Conservation (phyloP, 2,329 filamentous ascomycete genomes). For the Exophiala lecanii-corni region DNA sequence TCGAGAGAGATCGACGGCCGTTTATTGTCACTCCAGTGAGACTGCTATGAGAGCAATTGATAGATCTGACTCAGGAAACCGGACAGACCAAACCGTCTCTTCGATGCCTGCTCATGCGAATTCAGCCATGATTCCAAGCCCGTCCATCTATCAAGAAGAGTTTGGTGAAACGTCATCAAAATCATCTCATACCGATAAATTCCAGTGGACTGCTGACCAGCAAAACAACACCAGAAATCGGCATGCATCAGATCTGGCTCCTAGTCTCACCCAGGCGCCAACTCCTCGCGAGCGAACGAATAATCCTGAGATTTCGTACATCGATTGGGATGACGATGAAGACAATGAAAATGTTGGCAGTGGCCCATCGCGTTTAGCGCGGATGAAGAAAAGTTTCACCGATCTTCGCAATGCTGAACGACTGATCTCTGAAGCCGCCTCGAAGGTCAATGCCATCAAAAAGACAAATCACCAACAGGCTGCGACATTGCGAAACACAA, state of each 20-base stretch:
- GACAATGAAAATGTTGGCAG: not conserved
- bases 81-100: not conserved
- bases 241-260: not conserved
- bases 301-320: constrained; percentile 18
- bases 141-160: not conserved
- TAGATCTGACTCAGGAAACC: not conserved
- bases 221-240: not conserved
- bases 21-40: not conserved
- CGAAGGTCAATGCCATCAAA: not conserved
- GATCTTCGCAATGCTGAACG: constrained; percentile 21
- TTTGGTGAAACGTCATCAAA: not conserved
- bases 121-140: not conserved
- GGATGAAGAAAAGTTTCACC: constrained; percentile 17
- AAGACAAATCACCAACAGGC: not conserved
- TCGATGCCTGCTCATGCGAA: not conserved
- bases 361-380: constrained; percentile 5
- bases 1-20: not conserved
- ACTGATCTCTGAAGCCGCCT: constrained; percentile 11
- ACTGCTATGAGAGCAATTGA: not conserved
- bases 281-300: not conserved
- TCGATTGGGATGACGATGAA: constrained; percentile 23
- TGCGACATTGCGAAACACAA: not conserved
- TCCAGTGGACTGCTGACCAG: not conserved
- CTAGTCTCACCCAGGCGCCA: not conserved
- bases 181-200: not conserved